Conservation (phyloP, 2,329 filamentous ascomycete genomes). For the Seiridium cupressi region DNA sequence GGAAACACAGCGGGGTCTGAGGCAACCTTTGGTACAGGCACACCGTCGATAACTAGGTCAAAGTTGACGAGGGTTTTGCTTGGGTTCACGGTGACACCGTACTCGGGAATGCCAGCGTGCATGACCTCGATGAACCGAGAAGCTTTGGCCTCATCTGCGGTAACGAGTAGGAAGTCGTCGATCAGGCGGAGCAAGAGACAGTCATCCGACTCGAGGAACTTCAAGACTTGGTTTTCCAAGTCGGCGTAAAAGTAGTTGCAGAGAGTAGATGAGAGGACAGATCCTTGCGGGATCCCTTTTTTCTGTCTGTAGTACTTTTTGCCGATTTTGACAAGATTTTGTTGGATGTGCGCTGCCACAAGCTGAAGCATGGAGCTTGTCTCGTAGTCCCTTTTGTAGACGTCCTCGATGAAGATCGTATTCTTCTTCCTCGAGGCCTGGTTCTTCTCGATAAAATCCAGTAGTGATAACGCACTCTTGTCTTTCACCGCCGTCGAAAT, state of each 20-base stretch:
- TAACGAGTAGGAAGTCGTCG: slow-evolving; percentile 92
- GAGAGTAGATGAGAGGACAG: slow-evolving; percentile 78
- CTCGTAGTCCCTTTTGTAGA: slow-evolving; percentile 55
- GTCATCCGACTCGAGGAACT: slow-evolving; percentile 59
- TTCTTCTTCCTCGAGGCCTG: slow-evolving; percentile 51
- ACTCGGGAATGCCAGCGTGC: slow-evolving; percentile 74
- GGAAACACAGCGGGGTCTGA: slow-evolving; percentile 58
- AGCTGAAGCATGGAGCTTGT: slow-evolving; percentile 65
- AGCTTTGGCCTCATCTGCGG: slow-evolving; percentile 65
- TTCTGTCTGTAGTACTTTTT: slow-evolving; percentile 88
- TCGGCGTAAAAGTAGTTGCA: slow-evolving; percentile 97
- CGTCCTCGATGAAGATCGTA: slow-evolving; percentile 75
- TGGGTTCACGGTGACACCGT: slow-evolving; percentile 75
- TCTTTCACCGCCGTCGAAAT: slow-evolving; percentile 46
- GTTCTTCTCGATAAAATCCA: slow-evolving; percentile 39
- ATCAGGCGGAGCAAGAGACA: slow-evolving; percentile 78
- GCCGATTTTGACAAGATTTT: slow-evolving; percentile 84
- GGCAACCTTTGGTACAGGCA: slow-evolving; percentile 46
- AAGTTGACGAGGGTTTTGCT: slow-evolving; percentile 87
- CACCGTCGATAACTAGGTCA: slow-evolving; percentile 55
- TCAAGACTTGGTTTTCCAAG: slow-evolving; percentile 68
- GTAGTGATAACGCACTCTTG: slow-evolving; percentile 41
- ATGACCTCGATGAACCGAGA: slow-evolving; percentile 73
- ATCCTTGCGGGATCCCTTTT: slow-evolving; percentile 89
- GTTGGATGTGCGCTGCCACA: slow-evolving; percentile 74